Evolutionary conservation across 257 asterid species (phyloP).

Genomic region (Phtheirospermum japonicum): DNA sequence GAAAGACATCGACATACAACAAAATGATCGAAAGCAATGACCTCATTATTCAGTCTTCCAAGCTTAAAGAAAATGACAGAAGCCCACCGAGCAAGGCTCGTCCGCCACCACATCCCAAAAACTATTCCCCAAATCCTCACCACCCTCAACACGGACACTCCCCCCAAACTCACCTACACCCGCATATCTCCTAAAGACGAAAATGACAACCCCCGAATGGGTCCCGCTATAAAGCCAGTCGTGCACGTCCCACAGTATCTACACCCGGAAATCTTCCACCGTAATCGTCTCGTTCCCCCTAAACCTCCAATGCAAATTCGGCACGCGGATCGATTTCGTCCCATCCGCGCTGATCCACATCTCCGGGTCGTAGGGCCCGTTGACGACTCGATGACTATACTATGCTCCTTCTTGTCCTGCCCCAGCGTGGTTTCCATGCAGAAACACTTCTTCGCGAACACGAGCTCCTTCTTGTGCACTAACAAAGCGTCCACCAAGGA

Average conservation of each 20-base stretch:
- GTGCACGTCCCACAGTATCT: conserved; percentile 84
- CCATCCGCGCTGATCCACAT: conserved; percentile 90
- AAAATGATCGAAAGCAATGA: background rate
- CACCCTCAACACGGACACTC: conserved; percentile 4
- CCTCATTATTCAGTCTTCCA: too few species aligned
- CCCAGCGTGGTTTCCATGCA: too few species aligned
- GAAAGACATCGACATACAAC: too few species aligned
- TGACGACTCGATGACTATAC: conserved; percentile 56
- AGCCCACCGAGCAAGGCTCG: too few species aligned
- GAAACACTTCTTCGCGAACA: too few species aligned
- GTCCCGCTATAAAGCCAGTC: conserved; percentile 79
- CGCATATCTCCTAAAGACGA: conserved; percentile 54
- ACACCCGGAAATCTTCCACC: conserved; percentile 58
- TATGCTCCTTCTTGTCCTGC: conserved; percentile 60
- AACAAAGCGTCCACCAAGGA: conserved; percentile 40
- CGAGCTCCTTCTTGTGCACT: too few species aligned
- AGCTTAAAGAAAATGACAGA: too few species aligned
- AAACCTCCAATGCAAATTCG: too few species aligned
- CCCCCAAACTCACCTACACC: conserved; percentile 28
- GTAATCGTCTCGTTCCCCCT: conserved; percentile 71
- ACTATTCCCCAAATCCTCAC: too few species aligned
- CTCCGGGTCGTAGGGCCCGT: conserved; percentile 62
- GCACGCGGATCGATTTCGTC: conserved; percentile 51
- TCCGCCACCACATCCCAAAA: too few species aligned
- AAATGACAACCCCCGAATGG: conserved; percentile 67